Evolutionary conservation across 2,329 filamentous ascomycete species (phyloP).

Genomic region (Clonostachys solani): DNA sequence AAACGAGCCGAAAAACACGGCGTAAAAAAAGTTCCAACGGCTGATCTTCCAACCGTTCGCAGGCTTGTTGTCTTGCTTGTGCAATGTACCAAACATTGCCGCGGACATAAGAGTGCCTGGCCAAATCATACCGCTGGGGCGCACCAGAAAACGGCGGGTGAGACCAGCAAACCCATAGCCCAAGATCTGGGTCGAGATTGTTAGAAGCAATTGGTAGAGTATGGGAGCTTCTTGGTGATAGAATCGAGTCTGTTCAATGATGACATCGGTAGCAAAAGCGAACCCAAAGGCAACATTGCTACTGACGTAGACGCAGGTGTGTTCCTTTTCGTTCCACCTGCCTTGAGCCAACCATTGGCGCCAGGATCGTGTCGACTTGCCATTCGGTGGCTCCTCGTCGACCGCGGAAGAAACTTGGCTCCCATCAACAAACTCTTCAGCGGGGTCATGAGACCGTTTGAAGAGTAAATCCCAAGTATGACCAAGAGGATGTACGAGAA

Average conservation of each 20-base stretch:
- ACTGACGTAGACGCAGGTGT: conserved; percentile 84
- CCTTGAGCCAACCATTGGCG: conserved; percentile 77
- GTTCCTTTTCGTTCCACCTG: conserved; percentile 83
- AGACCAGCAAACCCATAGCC: conserved; percentile 85
- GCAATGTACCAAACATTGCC: conserved; percentile 83
- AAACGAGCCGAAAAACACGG: conserved; percentile 67
- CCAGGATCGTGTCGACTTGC: conserved; percentile 30
- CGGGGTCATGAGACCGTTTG: conserved; percentile 54
- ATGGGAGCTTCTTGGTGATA: conserved; percentile 79
- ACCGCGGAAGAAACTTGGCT: conserved; percentile 7
- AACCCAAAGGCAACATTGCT: conserved; percentile 89
- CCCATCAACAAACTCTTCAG: conserved; percentile 47
- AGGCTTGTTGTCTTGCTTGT: conserved; percentile 77
- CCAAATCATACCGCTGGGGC: conserved; percentile 89
- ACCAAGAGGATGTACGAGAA: conserved; percentile 81
- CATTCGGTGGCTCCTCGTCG: conserved; percentile 1
- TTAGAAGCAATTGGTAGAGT: conserved; percentile 76
- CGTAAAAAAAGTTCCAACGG: conserved; percentile 79
- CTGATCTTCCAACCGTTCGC: conserved; percentile 81
- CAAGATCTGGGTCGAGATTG: conserved; percentile 79
- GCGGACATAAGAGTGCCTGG: conserved; percentile 84
- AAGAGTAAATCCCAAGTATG: conserved; percentile 72
- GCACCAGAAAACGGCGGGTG: conserved; percentile 74
- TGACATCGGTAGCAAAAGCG: conserved; percentile 84
- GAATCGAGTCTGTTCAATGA: conserved; percentile 85